Base-by-base conservation (phyloP, 352 stramenopile genomes). In the Phytopythium aichiense region DNA sequence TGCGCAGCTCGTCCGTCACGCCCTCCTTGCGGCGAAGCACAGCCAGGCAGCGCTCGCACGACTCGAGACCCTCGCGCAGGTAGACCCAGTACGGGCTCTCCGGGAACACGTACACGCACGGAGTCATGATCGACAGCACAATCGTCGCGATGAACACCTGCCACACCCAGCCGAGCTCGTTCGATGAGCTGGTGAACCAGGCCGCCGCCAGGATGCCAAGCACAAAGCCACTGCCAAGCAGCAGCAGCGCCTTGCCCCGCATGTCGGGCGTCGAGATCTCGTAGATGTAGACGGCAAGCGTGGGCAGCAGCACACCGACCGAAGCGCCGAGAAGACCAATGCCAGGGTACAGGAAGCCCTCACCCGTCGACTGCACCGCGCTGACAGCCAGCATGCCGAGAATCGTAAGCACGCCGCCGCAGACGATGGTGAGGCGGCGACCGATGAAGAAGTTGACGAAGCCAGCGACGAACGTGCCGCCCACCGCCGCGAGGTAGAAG, bases 71-170 rank as follows among this genome's bases (percentile, higher is more conserved):
- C 66, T 92, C 77, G 22, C 82, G 83, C 61, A 84, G 79, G 71
- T 91, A 88, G 15, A 94, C 80, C 85, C 85, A 94, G 66, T 90
- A 87, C n/a, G 85, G 85, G 49, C 79, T 91, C 59, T 94, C 85
- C 9, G 85, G 85, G 73, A 92, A 94, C 43, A 94, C 88, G 69
- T 94, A 91, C 9, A 94, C 81, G 0, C 79, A 77, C 4, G 85
- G 83, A 5, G 85, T 94, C 68, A 94, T 81, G 55, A 91, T 81
- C 30, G 82, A 89, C 22, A 94, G 64, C 55, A 94, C 76, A 12
- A 92, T 75, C 2, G 79, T 87, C 57, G 79, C 79, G 55, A 89
- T 84, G 61, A 94, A 94, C 49, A 89, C 82, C 67, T 94, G 81
- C 85, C 85, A 94, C 37, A 92, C 78, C 85, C 85, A 94, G 45